These are phyloP conservation scores for Pueraria montana DNA, from an alignment of 306 rosid genomes.

Conservation along the genomic window DNA sequence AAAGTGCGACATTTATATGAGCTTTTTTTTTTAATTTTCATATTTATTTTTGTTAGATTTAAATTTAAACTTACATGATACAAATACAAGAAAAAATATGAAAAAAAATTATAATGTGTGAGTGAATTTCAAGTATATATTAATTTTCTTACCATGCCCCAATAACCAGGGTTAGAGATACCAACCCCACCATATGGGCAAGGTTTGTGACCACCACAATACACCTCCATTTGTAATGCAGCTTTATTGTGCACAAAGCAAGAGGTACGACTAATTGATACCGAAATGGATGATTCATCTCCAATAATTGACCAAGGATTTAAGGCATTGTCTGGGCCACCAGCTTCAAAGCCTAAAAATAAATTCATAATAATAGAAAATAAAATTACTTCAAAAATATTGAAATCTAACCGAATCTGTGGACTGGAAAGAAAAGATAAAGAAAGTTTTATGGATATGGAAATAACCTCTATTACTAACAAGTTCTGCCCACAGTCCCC, in stretches of 20 bases:
- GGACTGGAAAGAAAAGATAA: background rate
- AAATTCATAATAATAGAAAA: conserved; percentile 3
- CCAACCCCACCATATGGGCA: conserved; percentile 86
- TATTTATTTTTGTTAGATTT: background rate
- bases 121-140: background rate
- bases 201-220: conserved; percentile 63
- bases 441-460: background rate
- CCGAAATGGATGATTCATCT: conserved; percentile 60
- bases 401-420: background rate
- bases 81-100: background rate
- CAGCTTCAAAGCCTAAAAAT: conserved; percentile 50
- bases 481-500: conserved; percentile 58
- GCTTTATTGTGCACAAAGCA: conserved; percentile 76
- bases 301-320: conserved; percentile 89
- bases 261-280: conserved; percentile 73
- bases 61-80: background rate
- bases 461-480: conserved; percentile 51
- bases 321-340: conserved; percentile 74
- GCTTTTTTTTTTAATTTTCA: background rate
- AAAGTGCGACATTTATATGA: background rate
- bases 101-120: background rate
- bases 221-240: conserved; percentile 81
- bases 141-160: conserved; percentile 78
- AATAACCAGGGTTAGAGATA: conserved; percentile 84
- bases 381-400: background rate